Conservation (phyloP, 73 alveolate genomes). For the Paramecium biaurelia region DNA sequence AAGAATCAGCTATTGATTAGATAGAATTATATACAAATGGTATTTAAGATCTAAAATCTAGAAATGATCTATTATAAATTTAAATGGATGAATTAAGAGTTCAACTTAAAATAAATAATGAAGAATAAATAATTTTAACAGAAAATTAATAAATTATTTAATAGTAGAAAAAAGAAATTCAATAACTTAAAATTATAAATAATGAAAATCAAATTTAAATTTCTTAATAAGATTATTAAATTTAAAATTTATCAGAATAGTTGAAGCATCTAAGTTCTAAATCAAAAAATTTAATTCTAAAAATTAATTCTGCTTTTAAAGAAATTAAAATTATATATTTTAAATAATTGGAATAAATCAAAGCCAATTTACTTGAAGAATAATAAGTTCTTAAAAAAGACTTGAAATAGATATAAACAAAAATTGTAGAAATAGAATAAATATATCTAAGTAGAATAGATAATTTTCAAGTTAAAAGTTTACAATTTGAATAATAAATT, state of each 20-base stretch:
- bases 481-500: neutral
- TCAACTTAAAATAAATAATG: neutral
- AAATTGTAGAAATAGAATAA: neutral
- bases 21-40: neutral
- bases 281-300: neutral
- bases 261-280: neutral
- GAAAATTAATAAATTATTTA: neutral
- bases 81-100: neutral
- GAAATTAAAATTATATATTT: neutral
- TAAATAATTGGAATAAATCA: neutral
- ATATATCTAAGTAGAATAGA: neutral
- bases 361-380: neutral
- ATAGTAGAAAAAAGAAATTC: neutral
- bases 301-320: neutral
- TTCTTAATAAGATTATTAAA: neutral
- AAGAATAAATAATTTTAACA: neutral
- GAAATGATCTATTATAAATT: neutral
- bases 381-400: neutral
- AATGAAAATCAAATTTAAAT: neutral
- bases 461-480: neutral
- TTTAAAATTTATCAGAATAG: neutral
- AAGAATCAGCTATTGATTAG: neutral
- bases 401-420: neutral
- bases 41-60: neutral
- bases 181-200: neutral